These are phyloP conservation scores for Skeletonema menzelii DNA, from an alignment of 108 stramenopile species.

Conservation along the genomic window DNA sequence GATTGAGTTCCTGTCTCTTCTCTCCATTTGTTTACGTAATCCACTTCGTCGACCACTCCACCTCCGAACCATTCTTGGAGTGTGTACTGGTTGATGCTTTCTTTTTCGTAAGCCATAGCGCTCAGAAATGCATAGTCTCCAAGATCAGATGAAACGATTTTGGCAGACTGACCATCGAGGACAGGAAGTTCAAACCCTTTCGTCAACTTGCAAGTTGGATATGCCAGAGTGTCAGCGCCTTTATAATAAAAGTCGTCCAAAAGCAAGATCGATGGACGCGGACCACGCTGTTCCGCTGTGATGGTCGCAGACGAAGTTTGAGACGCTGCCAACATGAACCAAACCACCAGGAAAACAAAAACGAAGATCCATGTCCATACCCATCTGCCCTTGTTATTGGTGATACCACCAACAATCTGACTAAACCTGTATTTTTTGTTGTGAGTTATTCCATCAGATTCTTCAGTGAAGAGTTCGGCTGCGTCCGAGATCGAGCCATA, in stretches of 20 bases:
- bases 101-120: conserved; percentile 45
- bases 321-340: conserved; percentile 33
- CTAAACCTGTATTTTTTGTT: conserved; percentile 43
- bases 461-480: conserved; percentile 4
- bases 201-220: conserved; percentile 55
- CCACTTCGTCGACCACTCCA: conserved; percentile 50
- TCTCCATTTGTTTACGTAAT: conserved; percentile 52
- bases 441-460: conserved; percentile 28
- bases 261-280: conserved; percentile 35
- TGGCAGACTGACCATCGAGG: not conserved
- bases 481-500: conserved; percentile 39
- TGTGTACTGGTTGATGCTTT: conserved; percentile 17
- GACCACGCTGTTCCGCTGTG: conserved; percentile 11
- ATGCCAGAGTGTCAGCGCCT: conserved; percentile 41
- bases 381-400: conserved; percentile 25
- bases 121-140: conserved; percentile 51
- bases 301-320: conserved; percentile 25
- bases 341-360: conserved; percentile 45
- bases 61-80: conserved; percentile 73
- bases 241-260: conserved; percentile 49
- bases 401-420: conserved; percentile 44
- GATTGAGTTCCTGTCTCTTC: conserved; percentile 9
- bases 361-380: conserved; percentile 43
- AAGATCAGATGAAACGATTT: conserved; percentile 24
- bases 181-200: conserved; percentile 40